Conservation (phyloP, 129 eudicot genomes). For the Rutidosis leptorrhynchoides region DNA sequence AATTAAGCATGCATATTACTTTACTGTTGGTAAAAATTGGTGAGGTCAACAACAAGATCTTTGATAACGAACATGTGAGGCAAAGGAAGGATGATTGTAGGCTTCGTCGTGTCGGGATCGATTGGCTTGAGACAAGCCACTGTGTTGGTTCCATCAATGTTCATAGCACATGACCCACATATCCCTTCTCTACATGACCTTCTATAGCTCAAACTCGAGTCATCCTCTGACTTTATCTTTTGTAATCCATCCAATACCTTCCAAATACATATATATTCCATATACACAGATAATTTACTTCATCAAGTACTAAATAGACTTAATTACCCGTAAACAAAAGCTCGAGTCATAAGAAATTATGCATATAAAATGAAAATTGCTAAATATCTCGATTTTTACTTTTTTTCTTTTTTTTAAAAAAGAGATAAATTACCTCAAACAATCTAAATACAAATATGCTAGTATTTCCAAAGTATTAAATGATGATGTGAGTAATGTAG, state of each 20-base stretch:
- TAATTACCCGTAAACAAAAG: no score
- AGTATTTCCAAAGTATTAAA: no score
- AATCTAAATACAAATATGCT: no score
- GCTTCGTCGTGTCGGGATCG: constrained; percentile 48
- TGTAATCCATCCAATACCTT: constrained; percentile 86
- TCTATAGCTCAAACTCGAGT: constrained; percentile 66
- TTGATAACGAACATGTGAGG: constrained; percentile 88
- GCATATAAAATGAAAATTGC: no score
- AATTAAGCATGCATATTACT: constrained; percentile 29
- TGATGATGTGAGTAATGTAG: no score
- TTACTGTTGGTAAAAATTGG: constrained; percentile 89
- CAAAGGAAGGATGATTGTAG: constrained; percentile 72
- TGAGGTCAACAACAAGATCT: constrained; percentile 86
- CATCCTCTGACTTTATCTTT: constrained; percentile 77
- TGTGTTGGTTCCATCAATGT: constrained; percentile 78
- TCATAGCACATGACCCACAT: constrained; percentile 91
- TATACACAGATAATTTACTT: no score
- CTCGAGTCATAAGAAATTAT: no score
- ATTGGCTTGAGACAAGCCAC: constrained; percentile 92
- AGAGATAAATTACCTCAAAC: no score
- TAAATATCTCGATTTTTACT: no score
- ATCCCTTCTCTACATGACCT: constrained; percentile 95
- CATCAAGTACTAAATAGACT: no score
- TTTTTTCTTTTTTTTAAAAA: no score
- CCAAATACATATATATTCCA: background rate